Percentiles rank a stretch among this genome's conserved stretches.
These are phyloP conservation scores for Cladophialophora immunda DNA, from an alignment of 2,329 filamentous ascomycete genomes.

Conservation along the genomic window DNA sequence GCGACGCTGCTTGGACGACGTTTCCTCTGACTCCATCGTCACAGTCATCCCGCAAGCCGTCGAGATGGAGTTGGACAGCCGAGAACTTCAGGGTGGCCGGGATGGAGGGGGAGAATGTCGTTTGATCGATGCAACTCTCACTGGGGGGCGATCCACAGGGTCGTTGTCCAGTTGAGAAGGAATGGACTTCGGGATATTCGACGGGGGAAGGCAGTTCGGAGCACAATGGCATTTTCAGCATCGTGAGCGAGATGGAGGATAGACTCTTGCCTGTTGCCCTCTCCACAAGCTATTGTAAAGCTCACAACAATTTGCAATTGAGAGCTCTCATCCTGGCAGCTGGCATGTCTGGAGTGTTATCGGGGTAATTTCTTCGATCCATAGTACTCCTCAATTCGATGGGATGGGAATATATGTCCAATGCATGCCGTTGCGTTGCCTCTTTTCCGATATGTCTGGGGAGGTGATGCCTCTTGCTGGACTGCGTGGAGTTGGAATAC, in stretches of 20 bases:
- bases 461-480: not conserved
- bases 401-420: not conserved
- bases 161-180: not conserved
- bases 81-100: conserved; percentile 4
- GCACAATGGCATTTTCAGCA: not conserved
- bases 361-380: not conserved
- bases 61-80: conserved; percentile 12
- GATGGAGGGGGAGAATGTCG: not conserved
- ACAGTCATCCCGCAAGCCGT: not conserved
- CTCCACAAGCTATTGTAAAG: not conserved
- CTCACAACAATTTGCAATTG: not conserved
- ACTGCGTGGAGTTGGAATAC: too few species aligned
- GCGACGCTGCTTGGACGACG: conserved; percentile 5
- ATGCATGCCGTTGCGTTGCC: not conserved
- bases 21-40: not conserved
- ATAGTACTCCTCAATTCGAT: not conserved
- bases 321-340: not conserved
- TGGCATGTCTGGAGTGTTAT: not conserved
- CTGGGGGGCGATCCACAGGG: not conserved
- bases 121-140: not conserved
- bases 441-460: not conserved
- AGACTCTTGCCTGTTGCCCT: not conserved
- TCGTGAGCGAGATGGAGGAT: not conserved
- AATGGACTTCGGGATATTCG: not conserved
- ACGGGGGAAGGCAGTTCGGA: not conserved